Base-by-base conservation (phyloP, 768 basidiomycete species). In the Leccinum subgranulosum region DNA sequence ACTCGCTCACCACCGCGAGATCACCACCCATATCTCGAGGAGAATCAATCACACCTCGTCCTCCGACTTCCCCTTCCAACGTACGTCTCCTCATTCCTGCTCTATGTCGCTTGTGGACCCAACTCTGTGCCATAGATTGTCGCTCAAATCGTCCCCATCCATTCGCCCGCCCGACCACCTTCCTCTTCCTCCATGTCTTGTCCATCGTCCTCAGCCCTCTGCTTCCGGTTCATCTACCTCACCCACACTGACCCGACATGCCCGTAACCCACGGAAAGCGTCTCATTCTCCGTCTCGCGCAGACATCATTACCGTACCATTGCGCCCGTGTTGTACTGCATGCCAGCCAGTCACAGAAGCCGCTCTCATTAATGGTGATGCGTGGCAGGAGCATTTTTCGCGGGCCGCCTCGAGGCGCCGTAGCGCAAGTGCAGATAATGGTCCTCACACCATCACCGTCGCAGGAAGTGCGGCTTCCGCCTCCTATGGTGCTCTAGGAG, bases 281-380 rank as follows among this genome's bases (percentile, higher is more conserved):
- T 62, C 61, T 54, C 64, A 58, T 58, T 70, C 68, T 47, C 75
- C 78, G 28, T 75, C 76, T 49, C 76, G 73, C 19, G 62, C 78
- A 15, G 70, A 77, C 41, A 59, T 71, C 25, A 60, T 76, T 29
- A 90, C 86, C 0, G 71, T 92, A 1, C 90, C 90, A 7, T 74
- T 92, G 15, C 84, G 90, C 45, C 77, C 84, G 12, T 92, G 90
- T 69, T 92, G 90, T 64, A 69, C 77, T 9, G 79, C 83, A 47
- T 92, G 90, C 65, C 77, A 81, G 41, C 68, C 71, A 34, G 77
- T 78, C 57, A 86, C 82, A 3, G 88, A 90, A 46, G 77, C 82
- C 54, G 81, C 77, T 50, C 64, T 82, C 36, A 68, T 76, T 43
- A 74, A 81, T 61, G 86, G 84, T 31, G 81, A 82, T 21, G 69